Evolutionary conservation across 2,329 filamentous ascomycete genomes (phyloP).

Genomic region (Aspergillus hortae): DNA sequence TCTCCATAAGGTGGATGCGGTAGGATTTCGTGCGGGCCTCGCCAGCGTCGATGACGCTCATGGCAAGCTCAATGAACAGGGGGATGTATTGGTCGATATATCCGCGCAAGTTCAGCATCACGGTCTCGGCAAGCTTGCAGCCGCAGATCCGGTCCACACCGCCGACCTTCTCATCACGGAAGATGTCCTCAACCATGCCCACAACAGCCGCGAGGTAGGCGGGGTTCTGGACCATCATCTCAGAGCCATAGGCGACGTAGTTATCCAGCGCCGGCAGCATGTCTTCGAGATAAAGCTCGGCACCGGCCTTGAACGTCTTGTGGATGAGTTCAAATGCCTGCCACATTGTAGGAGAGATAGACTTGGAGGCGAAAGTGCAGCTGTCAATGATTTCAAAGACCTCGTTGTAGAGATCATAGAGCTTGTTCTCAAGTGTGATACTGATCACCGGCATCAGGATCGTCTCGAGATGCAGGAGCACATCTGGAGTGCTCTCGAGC

Average conservation of each 20-base stretch:
- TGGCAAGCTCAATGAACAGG: slow-evolving; percentile 84
- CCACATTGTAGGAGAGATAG: slow-evolving; percentile 97
- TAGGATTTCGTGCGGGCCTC: slow-evolving; percentile 89
- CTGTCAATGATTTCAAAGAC: slow-evolving; percentile 99
- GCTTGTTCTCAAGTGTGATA: slow-evolving; percentile 94
- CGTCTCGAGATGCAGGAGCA: slow-evolving; percentile 88
- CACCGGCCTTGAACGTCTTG: slow-evolving; percentile 93
- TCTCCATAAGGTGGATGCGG: slow-evolving; percentile 95
- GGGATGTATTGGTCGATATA: slow-evolving; percentile 84
- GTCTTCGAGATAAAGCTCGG: slow-evolving; percentile 95
- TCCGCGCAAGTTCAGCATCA: slow-evolving; percentile 92
- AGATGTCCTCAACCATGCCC: slow-evolving; percentile 94
- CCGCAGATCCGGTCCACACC: slow-evolving; percentile 94
- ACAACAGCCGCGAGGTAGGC: slow-evolving; percentile 84
- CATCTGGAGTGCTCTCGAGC: slow-evolving; percentile 93
- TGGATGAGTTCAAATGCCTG: slow-evolving; percentile 96
- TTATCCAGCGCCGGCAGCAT: slow-evolving; percentile 98
- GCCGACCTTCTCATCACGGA: slow-evolving; percentile 84
- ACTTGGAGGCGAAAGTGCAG: slow-evolving; percentile 96
- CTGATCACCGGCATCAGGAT: slow-evolving; percentile 97
- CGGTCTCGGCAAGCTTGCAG: slow-evolving; percentile 93
- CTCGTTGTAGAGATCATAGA: slow-evolving; percentile 97
- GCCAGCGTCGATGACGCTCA: slow-evolving; percentile 69
- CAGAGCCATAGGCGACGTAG: slow-evolving; percentile 88
- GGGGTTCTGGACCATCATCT: slow-evolving; percentile 75